A percentile compares a stretch with the other conserved stretches of the same genome.
phyloP scores from a whole-genome alignment of 148 eudicot genomes.

The Oxyria digyna region DNA sequence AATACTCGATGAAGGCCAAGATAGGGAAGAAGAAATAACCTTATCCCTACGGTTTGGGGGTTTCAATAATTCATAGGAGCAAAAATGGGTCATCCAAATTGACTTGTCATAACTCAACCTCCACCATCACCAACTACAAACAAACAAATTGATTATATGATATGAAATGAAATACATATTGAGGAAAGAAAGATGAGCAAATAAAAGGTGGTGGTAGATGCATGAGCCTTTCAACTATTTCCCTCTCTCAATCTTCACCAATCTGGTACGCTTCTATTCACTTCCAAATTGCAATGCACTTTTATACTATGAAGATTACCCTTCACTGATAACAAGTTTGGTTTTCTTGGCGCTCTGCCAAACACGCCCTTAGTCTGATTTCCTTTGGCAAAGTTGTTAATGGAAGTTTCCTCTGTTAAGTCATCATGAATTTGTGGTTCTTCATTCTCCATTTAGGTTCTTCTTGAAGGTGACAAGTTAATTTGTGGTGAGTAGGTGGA shows the following conservation, averaged over 20 bases:
- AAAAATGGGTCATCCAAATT: not conserved
- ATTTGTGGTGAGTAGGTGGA: not conserved
- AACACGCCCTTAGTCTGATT: not conserved
- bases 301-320: not conserved
- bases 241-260: constrained; percentile 4
- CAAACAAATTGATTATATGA: not conserved
- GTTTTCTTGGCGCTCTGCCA: not conserved
- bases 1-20: not conserved
- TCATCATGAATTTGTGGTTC: not conserved
- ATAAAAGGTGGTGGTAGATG: constrained; percentile 22
- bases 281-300: not conserved
- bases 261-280: not conserved
- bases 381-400: not conserved
- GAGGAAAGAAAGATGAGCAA: not conserved
- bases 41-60: not conserved
- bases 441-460: not conserved
- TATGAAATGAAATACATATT: not conserved
- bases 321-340: not conserved
- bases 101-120: not conserved
- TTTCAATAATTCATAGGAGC: not conserved
- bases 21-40: not conserved
- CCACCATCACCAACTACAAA: not conserved
- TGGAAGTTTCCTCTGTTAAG: not conserved
- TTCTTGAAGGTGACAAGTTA: constrained; percentile 3
- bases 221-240: constrained; percentile 20